phyloP scores from a whole-genome alignment of 805 yeast genomes.

The Starmerella sp. region DNA sequence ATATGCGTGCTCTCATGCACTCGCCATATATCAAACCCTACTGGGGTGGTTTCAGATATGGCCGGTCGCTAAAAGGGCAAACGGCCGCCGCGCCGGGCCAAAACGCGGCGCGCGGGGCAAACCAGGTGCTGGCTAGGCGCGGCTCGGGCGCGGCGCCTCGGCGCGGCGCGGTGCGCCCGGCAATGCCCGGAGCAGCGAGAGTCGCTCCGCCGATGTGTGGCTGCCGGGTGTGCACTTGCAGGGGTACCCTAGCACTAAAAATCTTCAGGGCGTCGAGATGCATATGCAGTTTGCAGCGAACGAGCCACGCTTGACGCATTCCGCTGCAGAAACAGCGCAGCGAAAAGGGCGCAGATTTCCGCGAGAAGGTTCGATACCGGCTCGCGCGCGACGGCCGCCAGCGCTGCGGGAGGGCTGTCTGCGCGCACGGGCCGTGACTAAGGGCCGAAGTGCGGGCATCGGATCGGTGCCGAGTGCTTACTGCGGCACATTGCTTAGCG shows the following conservation, averaged over 20 bases:
- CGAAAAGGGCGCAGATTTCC: neutral
- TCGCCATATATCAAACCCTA: neutral
- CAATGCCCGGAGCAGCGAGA: too few species aligned
- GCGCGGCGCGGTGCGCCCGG: too few species aligned
- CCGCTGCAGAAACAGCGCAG: neutral
- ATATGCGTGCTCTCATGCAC: neutral
- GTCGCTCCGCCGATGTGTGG: neutral
- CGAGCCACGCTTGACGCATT: neutral
- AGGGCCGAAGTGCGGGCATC: too few species aligned
- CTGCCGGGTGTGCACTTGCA: neutral
- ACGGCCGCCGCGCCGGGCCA: too few species aligned
- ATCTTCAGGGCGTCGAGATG: neutral
- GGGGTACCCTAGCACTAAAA: neutral
- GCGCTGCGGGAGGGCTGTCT: too few species aligned
- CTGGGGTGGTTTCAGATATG: neutral
- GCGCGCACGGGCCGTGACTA: too few species aligned
- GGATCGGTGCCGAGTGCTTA: too few species aligned
- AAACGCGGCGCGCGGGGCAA: too few species aligned
- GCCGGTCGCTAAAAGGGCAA: neutral
- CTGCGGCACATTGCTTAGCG: too few species aligned
- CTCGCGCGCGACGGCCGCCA: too few species aligned
- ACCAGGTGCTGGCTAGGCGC: too few species aligned
- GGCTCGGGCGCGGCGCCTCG: too few species aligned
- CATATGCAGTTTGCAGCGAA: slow-evolving; percentile 2
- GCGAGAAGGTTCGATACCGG: neutral